Conservation (phyloP, 2,329 filamentous ascomycete species). For the Purpureocillium takamizusanense region DNA sequence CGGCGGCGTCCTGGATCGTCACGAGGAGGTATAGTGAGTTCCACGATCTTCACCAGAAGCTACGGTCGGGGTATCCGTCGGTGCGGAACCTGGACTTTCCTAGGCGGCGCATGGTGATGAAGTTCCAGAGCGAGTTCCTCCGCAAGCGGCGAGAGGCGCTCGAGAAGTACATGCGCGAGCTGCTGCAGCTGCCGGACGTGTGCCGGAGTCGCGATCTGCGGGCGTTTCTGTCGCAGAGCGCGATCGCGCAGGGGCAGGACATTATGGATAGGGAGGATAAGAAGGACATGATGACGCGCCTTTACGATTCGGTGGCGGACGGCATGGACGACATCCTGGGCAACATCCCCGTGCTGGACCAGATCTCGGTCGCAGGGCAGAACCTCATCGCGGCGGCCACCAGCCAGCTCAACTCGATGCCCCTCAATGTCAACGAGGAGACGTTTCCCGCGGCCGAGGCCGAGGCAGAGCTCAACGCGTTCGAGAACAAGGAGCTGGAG, state of each 20-base stretch:
- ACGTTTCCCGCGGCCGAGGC: slow-evolving; percentile 59
- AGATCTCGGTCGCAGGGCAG: slow-evolving; percentile 85
- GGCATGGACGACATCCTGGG: slow-evolving; percentile 97
- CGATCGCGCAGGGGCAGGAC: slow-evolving; percentile 56
- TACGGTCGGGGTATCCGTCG: slow-evolving; percentile 76
- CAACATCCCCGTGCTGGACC: slow-evolving; percentile 90
- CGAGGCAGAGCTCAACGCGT: slow-evolving; percentile 87
- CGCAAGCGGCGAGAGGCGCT: slow-evolving; percentile 78
- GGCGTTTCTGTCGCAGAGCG: slow-evolving; percentile 84
- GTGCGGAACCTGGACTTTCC: slow-evolving; percentile 90
- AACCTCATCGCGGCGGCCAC: slow-evolving; percentile 75
- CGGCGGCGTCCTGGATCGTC: slow-evolving; percentile 88
- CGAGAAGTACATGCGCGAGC: slow-evolving; percentile 74
- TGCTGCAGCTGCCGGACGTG: slow-evolving; percentile 82
- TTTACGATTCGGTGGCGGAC: slow-evolving; percentile 95
- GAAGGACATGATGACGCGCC: slow-evolving; percentile 82
- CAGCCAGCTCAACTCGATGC: slow-evolving; percentile 50
- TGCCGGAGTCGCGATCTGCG: slow-evolving; percentile 89
- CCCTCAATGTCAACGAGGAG: slow-evolving; percentile 42
- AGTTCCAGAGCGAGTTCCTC: slow-evolving; percentile 90
- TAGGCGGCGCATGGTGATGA: slow-evolving; percentile 85
- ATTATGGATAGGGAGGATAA: slow-evolving; percentile 53
- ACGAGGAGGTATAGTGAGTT: slow-evolving; percentile 96
- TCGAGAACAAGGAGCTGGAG: slow-evolving; percentile 80
- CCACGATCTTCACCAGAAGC: slow-evolving; percentile 83